phyloP scores from a whole-genome alignment of 2,329 filamentous ascomycete species.

The Claviceps sp. region DNA sequence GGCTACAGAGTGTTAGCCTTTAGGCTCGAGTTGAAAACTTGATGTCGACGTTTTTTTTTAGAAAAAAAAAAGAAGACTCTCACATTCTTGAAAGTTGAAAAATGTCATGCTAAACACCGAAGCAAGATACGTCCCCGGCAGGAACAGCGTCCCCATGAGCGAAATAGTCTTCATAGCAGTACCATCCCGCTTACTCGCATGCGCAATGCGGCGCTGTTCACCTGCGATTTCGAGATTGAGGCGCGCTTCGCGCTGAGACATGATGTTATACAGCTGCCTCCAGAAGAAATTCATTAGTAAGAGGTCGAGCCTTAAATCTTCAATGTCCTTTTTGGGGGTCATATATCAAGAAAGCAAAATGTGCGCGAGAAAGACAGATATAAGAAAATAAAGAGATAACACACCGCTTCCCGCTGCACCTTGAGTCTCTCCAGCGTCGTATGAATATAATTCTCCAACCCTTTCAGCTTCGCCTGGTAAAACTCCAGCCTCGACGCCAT shows the following conservation, averaged over 20 bases:
- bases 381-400: constrained; percentile 13
- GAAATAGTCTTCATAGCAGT: constrained; percentile 54
- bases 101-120: constrained; percentile 56
- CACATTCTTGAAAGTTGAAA: constrained; percentile 45
- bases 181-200: constrained; percentile 47
- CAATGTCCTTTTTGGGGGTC: too few species aligned
- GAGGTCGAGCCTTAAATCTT: too few species aligned
- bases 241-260: constrained; percentile 50
- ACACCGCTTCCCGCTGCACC: constrained; percentile 47
- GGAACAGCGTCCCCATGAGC: constrained; percentile 48
- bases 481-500: constrained; percentile 44
- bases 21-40: neutral
- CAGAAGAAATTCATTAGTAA: too few species aligned
- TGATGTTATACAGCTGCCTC: constrained; percentile 48
- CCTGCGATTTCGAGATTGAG: constrained; percentile 50
- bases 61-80: constrained; percentile 1
- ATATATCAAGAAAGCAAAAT: too few species aligned
- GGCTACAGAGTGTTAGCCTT: constrained; percentile 8
- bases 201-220: constrained; percentile 44
- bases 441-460: constrained; percentile 49
- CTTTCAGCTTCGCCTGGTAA: constrained; percentile 45
- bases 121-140: constrained; percentile 48
- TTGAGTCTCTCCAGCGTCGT: constrained; percentile 47
- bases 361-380: neutral
- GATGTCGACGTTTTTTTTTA: neutral